phyloP scores from a whole-genome alignment of 2,329 filamentous ascomycete genomes.

The Dothistroma septosporum region DNA sequence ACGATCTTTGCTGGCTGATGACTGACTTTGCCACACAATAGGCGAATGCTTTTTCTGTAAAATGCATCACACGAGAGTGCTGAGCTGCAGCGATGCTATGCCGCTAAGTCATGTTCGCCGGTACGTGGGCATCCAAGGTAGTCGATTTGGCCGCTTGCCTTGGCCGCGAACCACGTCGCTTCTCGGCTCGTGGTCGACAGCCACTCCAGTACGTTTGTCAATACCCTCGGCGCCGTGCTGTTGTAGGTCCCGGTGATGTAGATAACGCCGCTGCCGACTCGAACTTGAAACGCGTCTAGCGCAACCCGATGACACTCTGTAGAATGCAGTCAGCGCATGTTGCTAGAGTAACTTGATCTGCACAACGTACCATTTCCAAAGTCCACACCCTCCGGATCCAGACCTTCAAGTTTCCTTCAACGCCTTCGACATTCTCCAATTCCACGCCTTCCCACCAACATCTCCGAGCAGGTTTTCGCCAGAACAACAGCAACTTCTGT shows the following conservation, averaged over 20 bases:
- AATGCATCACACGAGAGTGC: background rate
- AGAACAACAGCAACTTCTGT: slow-evolving; percentile 94
- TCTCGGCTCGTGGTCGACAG: background rate
- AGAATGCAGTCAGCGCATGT: background rate
- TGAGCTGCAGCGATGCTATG: background rate
- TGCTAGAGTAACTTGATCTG: background rate
- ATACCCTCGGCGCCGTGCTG: background rate
- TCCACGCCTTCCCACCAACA: slow-evolving; percentile 99
- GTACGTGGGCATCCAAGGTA: background rate
- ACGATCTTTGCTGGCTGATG: background rate
- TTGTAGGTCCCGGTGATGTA: background rate
- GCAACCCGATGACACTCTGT: slow-evolving; percentile 33
- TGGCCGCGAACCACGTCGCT: background rate
- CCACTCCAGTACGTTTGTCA: background rate
- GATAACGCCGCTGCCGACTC: background rate
- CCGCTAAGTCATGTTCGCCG: background rate
- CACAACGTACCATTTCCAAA: slow-evolving; percentile 71
- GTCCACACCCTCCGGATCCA: slow-evolving; percentile 99
- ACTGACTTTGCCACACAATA: background rate
- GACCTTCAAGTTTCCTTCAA: slow-evolving; percentile 88
- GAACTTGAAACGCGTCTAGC: slow-evolving; percentile 13
- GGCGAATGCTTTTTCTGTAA: background rate
- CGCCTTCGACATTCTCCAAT: slow-evolving; percentile 80
- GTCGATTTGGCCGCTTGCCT: background rate
- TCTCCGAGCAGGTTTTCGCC: slow-evolving; percentile 90